These are phyloP conservation scores for Dentipellis fragilis DNA, from an alignment of 768 basidiomycete species.

Conservation along the genomic window DNA sequence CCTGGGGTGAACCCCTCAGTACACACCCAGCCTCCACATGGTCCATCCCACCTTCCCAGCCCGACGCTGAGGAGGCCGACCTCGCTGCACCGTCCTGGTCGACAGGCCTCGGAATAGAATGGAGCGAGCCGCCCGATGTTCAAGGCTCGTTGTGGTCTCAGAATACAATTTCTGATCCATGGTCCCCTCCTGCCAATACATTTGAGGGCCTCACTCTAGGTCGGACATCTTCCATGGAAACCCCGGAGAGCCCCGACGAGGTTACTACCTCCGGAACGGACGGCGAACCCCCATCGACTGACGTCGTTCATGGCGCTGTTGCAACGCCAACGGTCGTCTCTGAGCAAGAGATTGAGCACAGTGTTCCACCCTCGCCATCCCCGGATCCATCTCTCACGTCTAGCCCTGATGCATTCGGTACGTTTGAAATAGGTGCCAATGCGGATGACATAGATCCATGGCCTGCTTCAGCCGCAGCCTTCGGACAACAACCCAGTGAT, in stretches of 20 bases:
- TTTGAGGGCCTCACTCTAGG: conserved; percentile 16
- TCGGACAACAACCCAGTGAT: conserved; percentile 9
- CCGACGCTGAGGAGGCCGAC: conserved; percentile 41
- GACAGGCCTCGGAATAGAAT: conserved; percentile 30
- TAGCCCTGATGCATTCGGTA: conserved; percentile 47
- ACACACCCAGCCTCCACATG: conserved; percentile 1
- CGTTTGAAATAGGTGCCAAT: conserved; percentile 44
- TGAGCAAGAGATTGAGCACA: not conserved
- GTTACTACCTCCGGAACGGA: not conserved
- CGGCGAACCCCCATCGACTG: not conserved
- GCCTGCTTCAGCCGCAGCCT: conserved; percentile 17
- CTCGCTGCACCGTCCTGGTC: conserved; percentile 51
- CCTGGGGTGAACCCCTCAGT: conserved; percentile 42
- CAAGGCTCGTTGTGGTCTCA: conserved; percentile 33
- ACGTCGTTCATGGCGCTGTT: not conserved
- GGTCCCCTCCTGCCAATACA: conserved; percentile 22
- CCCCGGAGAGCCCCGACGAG: not conserved
- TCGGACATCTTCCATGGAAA: not conserved
- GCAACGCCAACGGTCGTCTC: too few species aligned
- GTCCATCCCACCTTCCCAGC: conserved; percentile 5
- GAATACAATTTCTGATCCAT: conserved; percentile 15
- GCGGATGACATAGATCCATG: conserved; percentile 25
- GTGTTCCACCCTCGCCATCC: not conserved
- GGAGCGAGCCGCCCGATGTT: conserved; percentile 37
- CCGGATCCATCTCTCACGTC: conserved; percentile 16